Conservation (phyloP, 169 alveolate species). For the Babesia caballi region DNA sequence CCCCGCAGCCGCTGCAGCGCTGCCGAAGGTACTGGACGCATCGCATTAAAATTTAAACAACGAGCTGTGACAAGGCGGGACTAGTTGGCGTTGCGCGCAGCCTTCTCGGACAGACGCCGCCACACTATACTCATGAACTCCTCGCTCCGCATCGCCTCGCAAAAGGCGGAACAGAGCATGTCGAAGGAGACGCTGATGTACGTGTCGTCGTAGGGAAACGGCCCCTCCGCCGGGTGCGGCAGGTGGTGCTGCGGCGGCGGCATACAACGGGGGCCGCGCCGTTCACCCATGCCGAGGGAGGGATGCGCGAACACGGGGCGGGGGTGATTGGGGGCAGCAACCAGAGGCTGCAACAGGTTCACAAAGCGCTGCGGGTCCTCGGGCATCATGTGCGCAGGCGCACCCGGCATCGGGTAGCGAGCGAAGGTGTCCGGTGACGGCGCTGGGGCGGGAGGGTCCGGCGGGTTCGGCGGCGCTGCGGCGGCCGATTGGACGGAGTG, state of each 20-base stretch:
- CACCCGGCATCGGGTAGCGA: neutral
- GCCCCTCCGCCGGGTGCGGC: neutral
- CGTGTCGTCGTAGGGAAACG: neutral
- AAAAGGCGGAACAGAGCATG: conserved; percentile 21
- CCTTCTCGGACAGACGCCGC: conserved; percentile 16
- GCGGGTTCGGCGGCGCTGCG: neutral
- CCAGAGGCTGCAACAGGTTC: neutral
- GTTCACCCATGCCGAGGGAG: neutral
- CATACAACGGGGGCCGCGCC: neutral
- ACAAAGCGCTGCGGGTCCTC: neutral
- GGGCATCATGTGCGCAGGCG: neutral
- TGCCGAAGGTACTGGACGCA: neutral
- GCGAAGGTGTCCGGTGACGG: neutral
- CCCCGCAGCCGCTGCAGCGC: neutral
- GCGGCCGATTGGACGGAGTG: neutral
- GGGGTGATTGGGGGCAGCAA: neutral
- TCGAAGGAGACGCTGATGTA: conserved; percentile 30
- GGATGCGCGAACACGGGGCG: neutral
- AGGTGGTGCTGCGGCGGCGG: neutral
- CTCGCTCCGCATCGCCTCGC: conserved; percentile 42
- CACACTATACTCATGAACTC: conserved; percentile 40
- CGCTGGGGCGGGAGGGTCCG: neutral
- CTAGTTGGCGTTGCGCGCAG: neutral
- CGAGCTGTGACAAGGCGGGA: neutral
- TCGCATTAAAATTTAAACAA: neutral